Conservation (phyloP, 805 yeast genomes). For the Suhomyces sp. region DNA sequence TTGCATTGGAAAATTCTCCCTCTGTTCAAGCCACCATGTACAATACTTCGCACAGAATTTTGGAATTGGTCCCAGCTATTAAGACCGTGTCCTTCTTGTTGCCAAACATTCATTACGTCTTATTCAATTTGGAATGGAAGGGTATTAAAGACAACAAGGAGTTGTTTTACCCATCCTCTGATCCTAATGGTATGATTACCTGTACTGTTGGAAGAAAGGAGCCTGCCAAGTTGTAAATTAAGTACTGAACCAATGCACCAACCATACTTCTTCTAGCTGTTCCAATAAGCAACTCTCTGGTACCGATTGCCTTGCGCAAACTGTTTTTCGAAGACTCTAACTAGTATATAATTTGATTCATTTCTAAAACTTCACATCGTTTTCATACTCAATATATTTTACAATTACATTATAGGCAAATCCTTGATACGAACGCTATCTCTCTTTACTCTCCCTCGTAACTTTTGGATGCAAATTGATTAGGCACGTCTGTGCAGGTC, state of each 20-base stretch:
- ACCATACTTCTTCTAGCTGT: no score
- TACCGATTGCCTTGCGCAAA: no score
- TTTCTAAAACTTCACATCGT: no score
- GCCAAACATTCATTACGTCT: constrained; percentile 91
- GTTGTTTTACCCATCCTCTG: constrained; percentile 84
- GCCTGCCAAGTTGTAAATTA: constrained; percentile 52
- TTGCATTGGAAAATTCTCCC: constrained; percentile 86
- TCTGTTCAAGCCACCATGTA: constrained; percentile 97
- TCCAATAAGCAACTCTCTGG: no score
- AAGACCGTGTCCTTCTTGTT: constrained; percentile 68
- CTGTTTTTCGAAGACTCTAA: no score
- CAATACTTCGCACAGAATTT: constrained; percentile 79
- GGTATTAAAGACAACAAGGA: constrained; percentile 79
- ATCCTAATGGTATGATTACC: constrained; percentile 90
- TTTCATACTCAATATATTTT: no score
- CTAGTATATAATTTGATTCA: no score
- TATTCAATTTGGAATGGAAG: constrained; percentile 80
- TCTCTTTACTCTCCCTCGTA: no score
- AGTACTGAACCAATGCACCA: no score
- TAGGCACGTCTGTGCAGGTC: constrained; percentile 1
- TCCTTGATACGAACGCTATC: no score
- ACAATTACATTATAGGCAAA: no score
- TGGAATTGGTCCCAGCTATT: constrained; percentile 55
- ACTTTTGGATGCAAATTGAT: constrained; percentile 4
- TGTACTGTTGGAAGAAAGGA: constrained; percentile 74